phyloP scores from a whole-genome alignment of 805 yeast species.

The Yamadazyma sp. region DNA sequence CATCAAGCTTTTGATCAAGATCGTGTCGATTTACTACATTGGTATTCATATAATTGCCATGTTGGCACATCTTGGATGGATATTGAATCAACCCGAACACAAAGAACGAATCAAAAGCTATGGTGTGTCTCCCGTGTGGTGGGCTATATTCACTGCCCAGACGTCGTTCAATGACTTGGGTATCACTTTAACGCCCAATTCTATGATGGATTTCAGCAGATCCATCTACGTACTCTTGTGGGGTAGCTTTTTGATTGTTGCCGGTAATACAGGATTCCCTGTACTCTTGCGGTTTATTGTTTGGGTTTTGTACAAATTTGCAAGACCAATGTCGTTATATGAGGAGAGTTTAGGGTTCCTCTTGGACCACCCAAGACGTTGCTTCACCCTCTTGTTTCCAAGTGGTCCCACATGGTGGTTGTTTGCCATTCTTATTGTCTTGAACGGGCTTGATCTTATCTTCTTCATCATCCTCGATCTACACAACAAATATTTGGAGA shows the following conservation, averaged over 20 bases:
- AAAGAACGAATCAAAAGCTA: conserved; percentile 42
- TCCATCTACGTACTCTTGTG: conserved; percentile 66
- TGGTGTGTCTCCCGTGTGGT: conserved; percentile 83
- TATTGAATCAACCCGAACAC: conserved; percentile 43
- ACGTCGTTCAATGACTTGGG: conserved; percentile 88
- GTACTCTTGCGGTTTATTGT: conserved; percentile 74
- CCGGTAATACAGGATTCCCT: conserved; percentile 97
- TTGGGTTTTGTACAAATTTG: conserved; percentile 70
- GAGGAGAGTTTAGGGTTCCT: conserved; percentile 82
- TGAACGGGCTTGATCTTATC: conserved; percentile 77
- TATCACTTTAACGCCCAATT: conserved; percentile 73
- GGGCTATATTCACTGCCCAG: conserved; percentile 84
- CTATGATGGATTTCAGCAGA: conserved; percentile 66
- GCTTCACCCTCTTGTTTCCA: conserved; percentile 91
- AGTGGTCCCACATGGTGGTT: conserved; percentile 96
- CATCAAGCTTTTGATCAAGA: conserved; percentile 66
- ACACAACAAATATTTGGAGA: conserved; percentile 49
- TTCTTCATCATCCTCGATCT: conserved; percentile 79
- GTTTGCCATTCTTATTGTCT: conserved; percentile 63
- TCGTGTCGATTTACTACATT: conserved; percentile 65
- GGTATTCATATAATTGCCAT: conserved; percentile 69
- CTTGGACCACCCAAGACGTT: conserved; percentile 94
- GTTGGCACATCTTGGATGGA: conserved; percentile 62
- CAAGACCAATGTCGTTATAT: conserved; percentile 61
- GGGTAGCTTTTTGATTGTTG: conserved; percentile 68